Percentiles rank a stretch among this genome's conserved stretches.
These are phyloP conservation scores for Kondoa malvinella DNA, from an alignment of 768 basidiomycete species.

Conservation along the genomic window DNA sequence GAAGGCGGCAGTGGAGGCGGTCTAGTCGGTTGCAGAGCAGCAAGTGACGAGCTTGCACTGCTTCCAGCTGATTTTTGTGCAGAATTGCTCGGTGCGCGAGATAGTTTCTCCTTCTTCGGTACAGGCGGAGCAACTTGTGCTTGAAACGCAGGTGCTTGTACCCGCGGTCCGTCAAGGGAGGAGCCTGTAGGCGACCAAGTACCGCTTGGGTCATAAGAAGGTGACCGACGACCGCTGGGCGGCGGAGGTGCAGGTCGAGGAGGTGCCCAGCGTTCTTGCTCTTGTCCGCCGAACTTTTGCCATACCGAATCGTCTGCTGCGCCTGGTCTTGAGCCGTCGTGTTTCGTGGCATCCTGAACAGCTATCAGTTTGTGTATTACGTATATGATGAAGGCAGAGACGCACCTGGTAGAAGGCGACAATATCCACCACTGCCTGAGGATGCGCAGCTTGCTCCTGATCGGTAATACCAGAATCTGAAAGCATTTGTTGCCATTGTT, in stretches of 20 bases:
- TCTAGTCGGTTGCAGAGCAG: conserved; percentile 19
- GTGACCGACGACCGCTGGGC: background rate
- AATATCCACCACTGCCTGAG: conserved; percentile 93
- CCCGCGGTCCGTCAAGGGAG: background rate
- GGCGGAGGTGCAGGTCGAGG: conserved; percentile 38
- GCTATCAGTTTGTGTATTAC: conserved; percentile 34
- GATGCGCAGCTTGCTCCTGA: conserved; percentile 90
- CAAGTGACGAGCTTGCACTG: conserved; percentile 10
- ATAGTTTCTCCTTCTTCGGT: background rate
- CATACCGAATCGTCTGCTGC: conserved; percentile 42
- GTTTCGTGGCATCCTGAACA: conserved; percentile 27
- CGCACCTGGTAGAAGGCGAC: conserved; percentile 79
- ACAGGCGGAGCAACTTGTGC: background rate
- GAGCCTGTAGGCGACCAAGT: background rate
- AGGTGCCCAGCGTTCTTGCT: conserved; percentile 29
- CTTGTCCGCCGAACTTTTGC: conserved; percentile 43
- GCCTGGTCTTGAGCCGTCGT: conserved; percentile 40
- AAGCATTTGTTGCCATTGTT: conserved; percentile 95
- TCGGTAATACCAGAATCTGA: conserved; percentile 82
- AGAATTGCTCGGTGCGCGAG: background rate
- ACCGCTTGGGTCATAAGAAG: background rate
- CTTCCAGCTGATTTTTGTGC: background rate
- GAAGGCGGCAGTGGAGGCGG: conserved; percentile 16
- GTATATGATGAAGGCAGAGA: background rate
- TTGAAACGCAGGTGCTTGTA: background rate